Evolutionary conservation across 345 rosid genomes (phyloP).

Genomic region (Populus pruinosa): DNA sequence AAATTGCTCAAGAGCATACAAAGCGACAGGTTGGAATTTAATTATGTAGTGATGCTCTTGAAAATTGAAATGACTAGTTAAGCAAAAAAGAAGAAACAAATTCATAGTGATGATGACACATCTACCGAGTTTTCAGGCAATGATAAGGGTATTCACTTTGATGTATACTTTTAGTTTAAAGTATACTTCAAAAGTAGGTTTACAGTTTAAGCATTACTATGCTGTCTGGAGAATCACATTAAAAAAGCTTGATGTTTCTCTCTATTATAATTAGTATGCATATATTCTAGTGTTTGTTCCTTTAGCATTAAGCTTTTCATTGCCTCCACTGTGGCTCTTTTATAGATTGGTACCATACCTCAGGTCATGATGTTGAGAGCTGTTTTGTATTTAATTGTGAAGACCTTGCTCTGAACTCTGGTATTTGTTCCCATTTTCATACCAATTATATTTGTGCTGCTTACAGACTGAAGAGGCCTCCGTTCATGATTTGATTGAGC

Average conservation of each 20-base stretch:
- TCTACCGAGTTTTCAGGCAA: not conserved
- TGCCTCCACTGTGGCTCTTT: not conserved
- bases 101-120: not conserved
- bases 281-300: not conserved
- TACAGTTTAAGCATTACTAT: not conserved
- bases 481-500: slow-evolving; percentile 68
- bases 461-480: slow-evolving; percentile 63
- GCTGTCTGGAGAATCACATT: not conserved
- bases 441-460: slow-evolving; percentile 15
- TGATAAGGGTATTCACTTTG: not conserved
- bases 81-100: not conserved
- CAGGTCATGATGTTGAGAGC: not conserved
- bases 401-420: not conserved
- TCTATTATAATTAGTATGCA: not conserved
- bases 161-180: not conserved
- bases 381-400: not conserved
- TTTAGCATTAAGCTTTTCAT: not conserved
- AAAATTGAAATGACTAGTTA: not conserved
- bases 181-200: not conserved
- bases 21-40: slow-evolving; percentile 60
- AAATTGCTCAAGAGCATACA: slow-evolving; percentile 71
- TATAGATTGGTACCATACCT: not conserved
- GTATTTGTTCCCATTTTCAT: not conserved
- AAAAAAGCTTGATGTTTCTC: not conserved
- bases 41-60: not conserved